These are phyloP conservation scores for Neonectria faginata DNA, from an alignment of 2,329 filamentous ascomycete genomes.

Conservation along the genomic window DNA sequence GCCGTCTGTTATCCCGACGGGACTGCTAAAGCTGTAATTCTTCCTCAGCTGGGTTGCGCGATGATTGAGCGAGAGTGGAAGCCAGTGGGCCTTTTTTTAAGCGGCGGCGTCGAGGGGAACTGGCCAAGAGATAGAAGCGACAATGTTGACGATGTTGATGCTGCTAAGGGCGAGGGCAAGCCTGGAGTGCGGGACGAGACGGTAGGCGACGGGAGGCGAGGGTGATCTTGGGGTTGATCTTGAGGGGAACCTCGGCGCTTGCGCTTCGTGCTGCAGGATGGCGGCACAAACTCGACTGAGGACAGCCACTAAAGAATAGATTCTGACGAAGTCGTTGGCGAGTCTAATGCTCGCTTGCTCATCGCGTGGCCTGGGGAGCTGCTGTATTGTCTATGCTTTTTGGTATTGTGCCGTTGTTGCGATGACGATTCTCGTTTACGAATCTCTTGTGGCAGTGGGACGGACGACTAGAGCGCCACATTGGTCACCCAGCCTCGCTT, in stretches of 20 bases:
- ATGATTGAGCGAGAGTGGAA: too few relatives aligned
- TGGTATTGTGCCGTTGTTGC: neutral
- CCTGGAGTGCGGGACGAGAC: too few relatives aligned
- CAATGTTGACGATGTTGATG: too few relatives aligned
- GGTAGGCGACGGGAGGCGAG: neutral
- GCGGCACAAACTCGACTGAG: neutral
- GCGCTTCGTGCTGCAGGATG: neutral
- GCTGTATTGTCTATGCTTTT: neutral
- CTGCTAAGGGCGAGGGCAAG: too few relatives aligned
- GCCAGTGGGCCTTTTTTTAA: too few relatives aligned
- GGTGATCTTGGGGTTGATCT: neutral
- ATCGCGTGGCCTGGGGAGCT: neutral
- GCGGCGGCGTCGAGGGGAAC: too few relatives aligned
- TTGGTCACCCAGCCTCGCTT: too few relatives aligned
- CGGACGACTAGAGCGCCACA: too few relatives aligned
- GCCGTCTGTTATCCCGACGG: slow-evolving; percentile 41
- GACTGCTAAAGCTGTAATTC: slow-evolving; percentile 59
- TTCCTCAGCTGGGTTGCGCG: slow-evolving; percentile 63
- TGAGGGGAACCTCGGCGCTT: neutral
- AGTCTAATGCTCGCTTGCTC: neutral
- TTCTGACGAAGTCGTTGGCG: neutral
- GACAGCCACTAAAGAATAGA: neutral
- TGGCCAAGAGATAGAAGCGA: too few relatives aligned
- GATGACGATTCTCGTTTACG: neutral
- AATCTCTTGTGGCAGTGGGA: too few relatives aligned